Conservation (phyloP, 148 eudicot species). For the Rhododendron molle region DNA sequence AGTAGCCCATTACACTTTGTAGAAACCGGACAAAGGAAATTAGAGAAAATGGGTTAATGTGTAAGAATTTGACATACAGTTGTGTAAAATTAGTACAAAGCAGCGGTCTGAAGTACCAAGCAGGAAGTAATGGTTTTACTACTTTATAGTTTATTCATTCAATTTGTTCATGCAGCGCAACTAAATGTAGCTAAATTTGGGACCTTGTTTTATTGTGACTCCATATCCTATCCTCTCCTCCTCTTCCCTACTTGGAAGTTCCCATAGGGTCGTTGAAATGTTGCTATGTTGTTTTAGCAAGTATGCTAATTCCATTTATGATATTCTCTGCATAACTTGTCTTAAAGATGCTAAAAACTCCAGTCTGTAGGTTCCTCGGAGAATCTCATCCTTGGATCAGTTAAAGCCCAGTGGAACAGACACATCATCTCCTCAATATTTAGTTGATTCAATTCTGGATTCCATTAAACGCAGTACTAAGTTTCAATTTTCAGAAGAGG, state of each 20-base stretch:
- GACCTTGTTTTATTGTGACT: background rate
- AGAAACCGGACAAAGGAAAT: background rate
- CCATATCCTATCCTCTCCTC: background rate
- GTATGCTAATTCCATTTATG: background rate
- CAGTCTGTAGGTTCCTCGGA: constrained; percentile 22
- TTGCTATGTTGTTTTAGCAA: background rate
- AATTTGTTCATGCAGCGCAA: background rate
- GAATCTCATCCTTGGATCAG: constrained; percentile 21
- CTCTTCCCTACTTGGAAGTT: background rate
- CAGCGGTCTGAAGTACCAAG: background rate
- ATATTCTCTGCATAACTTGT: background rate
- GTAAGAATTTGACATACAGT: background rate
- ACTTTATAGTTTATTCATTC: background rate
- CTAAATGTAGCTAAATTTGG: background rate
- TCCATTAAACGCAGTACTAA: constrained; percentile 25
- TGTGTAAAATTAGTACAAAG: background rate
- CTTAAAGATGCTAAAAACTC: constrained; percentile 9
- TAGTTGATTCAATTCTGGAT: constrained; percentile 24
- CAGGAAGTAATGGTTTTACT: background rate
- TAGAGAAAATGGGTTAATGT: background rate
- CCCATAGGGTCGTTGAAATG: background rate
- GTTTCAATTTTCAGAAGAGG: constrained; percentile 25
- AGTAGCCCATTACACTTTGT: background rate
- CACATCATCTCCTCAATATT: constrained; percentile 15
- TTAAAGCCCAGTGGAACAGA: constrained; percentile 16